Conservation (phyloP, 179 eudicot genomes). For the Corrigiola litoralis region DNA sequence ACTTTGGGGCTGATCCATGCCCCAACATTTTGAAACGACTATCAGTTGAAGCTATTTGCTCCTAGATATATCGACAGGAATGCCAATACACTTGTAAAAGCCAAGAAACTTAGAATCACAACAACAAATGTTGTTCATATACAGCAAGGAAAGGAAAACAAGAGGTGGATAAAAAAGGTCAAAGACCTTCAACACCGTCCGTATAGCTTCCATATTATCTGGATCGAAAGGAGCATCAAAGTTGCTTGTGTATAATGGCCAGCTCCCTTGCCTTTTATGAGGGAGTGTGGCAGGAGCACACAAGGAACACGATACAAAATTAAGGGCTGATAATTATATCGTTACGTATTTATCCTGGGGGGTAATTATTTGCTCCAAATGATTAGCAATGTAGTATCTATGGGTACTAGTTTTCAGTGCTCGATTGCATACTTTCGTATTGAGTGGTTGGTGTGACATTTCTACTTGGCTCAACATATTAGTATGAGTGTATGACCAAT, state of each 20-base stretch:
- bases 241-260: slow-evolving; percentile 5
- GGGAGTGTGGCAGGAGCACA: slow-evolving; percentile 14
- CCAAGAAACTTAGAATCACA: neutral
- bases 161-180: slow-evolving; percentile 9
- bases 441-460: too few species aligned
- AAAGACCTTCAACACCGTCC: slow-evolving; percentile 1
- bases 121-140: slow-evolving; percentile 21
- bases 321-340: slow-evolving; percentile 2
- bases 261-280: slow-evolving; percentile 23
- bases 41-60: slow-evolving; percentile 77
- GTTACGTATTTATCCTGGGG: too few species aligned
- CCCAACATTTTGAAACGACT: slow-evolving; percentile 70
- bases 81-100: slow-evolving; percentile 13
- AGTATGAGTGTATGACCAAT: too few species aligned
- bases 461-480: too few species aligned
- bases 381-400: too few species aligned
- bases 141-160: neutral
- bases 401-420: too few species aligned
- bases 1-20: slow-evolving; percentile 87
- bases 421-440: too few species aligned
- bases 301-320: neutral
- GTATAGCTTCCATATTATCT: neutral
- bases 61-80: slow-evolving; percentile 11
- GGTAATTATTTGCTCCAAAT: too few species aligned
- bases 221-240: neutral